Evolutionary conservation across 1,139 yeast species (phyloP), one percentile per base, ranked within the genome.

Genomic region (Yamadazyma dushanensis): DNA sequence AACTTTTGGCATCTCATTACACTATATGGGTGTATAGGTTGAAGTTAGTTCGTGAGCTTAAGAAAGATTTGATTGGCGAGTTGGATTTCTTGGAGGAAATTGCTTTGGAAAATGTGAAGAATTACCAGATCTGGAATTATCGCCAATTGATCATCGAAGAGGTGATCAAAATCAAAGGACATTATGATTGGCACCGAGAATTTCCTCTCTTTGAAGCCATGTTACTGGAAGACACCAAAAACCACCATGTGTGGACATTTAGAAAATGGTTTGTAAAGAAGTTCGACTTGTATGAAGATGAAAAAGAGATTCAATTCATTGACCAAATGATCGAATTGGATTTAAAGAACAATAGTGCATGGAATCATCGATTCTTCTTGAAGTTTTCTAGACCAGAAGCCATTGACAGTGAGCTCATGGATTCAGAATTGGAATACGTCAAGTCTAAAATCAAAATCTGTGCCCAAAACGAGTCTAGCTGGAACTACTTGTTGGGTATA

Each of bases 181-280:
- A 45, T 11, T 80, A 76, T 39, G 59, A 64, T 30, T 66, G 77
- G 6, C 63, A 59, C 34, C 60, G 78, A 21, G 97, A 89, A 51
- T 70, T 69, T 39, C 83, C 85, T 3, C 65, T 87, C 13, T 63
- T 85, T 34, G 71, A 72, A 31, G 61, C 76, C 29, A 83, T 90
- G 83, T 61, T 92, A 8, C 77, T 74, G 16, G 83, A 80, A 31
- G 99, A 92, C 53, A 60, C 82, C 10, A 92, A 92, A 56, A 92
- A 92, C 63, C 95, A 92, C 57, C 99, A 92, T 54, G 96, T 90
- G 5, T 92, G 98, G 98, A 78, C 96, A 1, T 88, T 89, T 51
- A 63, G 90, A 37, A 83, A 83, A 50, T 89, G 97, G 96, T 61
- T 83, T 15, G 81, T 84, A 14, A 67, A 69, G 23, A 66, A 64